Percentiles rank a stretch among this genome's conserved stretches.
phyloP scores from a whole-genome alignment of 192 early-diverging fungal genomes.

The Irineochytrium annulatum region DNA sequence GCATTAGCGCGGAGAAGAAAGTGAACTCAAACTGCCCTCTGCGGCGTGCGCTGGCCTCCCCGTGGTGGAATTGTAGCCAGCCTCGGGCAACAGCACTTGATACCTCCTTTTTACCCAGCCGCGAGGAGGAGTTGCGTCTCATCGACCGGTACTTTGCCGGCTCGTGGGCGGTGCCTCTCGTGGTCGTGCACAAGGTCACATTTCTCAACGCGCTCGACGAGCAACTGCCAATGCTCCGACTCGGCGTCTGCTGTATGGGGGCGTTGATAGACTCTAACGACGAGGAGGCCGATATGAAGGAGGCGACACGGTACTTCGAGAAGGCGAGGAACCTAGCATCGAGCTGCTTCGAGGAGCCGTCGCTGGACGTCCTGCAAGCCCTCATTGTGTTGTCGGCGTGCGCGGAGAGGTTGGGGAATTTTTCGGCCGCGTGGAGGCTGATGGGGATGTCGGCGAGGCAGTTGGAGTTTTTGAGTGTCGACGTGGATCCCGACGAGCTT shows the following conservation, averaged over 20 bases:
- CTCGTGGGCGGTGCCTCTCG: not conserved
- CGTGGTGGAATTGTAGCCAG: too few relatives aligned
- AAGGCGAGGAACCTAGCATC: not conserved
- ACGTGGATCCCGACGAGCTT: not conserved
- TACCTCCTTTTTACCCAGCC: too few relatives aligned
- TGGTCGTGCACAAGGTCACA: not conserved
- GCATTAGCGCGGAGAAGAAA: too few relatives aligned
- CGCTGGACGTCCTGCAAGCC: not conserved
- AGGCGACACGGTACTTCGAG: not conserved
- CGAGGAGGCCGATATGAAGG: not conserved
- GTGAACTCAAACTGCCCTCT: too few relatives aligned
- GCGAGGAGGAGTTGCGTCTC: not conserved
- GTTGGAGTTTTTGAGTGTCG: not conserved
- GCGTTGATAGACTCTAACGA: not conserved
- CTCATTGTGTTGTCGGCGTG: not conserved
- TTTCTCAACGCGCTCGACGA: not conserved
- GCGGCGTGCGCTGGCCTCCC: too few relatives aligned
- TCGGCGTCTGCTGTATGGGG: slow-evolving; percentile 1
- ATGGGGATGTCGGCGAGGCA: not conserved
- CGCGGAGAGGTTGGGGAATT: too few relatives aligned
- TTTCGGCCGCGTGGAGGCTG: slow-evolving; percentile 2
- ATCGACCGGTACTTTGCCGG: not conserved
- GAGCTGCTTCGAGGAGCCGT: not conserved
- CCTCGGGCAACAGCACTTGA: too few relatives aligned
- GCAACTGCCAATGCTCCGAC: too few relatives aligned